Evolutionary conservation across 768 basidiomycete genomes (phyloP).

Genomic region (Mycena vulgaris): DNA sequence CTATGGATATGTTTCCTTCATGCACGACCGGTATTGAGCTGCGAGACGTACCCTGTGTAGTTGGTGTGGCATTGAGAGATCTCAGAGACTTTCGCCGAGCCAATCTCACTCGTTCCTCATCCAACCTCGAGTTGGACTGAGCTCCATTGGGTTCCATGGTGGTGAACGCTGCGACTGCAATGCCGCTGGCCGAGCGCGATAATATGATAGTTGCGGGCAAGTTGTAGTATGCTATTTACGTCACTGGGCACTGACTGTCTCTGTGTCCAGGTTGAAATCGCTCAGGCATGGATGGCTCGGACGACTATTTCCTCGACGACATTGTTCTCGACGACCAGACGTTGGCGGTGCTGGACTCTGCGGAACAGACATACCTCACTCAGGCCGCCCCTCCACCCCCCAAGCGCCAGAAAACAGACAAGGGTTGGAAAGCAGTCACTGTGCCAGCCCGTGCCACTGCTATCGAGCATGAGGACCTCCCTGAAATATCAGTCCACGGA

Average conservation of each 20-base stretch:
- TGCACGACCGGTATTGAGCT: neutral
- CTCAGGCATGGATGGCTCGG: slow-evolving; percentile 75
- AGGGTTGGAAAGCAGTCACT: slow-evolving; percentile 58
- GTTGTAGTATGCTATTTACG: no score
- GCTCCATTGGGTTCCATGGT: slow-evolving; percentile 25
- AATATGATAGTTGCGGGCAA: no score
- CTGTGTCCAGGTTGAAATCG: no score
- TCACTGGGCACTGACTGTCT: neutral
- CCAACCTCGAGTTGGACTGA: slow-evolving; percentile 24
- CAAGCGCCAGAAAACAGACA: slow-evolving; percentile 71
- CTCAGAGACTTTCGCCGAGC: slow-evolving; percentile 33
- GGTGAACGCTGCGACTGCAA: neutral
- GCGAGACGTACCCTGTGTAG: slow-evolving; percentile 32
- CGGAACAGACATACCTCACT: slow-evolving; percentile 63
- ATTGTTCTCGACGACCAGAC: slow-evolving; percentile 74
- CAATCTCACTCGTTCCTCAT: slow-evolving; percentile 37
- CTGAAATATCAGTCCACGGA: slow-evolving; percentile 73
- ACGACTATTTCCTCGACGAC: slow-evolving; percentile 72
- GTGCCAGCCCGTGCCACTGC: slow-evolving; percentile 42
- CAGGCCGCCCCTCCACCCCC: slow-evolving; percentile 55
- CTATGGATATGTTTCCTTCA: slow-evolving; percentile 53
- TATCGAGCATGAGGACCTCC: slow-evolving; percentile 65
- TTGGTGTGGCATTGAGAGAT: slow-evolving; percentile 35
- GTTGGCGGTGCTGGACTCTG: slow-evolving; percentile 72
- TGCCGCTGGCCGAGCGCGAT: neutral